Evolutionary conservation across 495 filamentous ascomycete species (phyloP), one percentile per base, ranked within the genome.

Genomic region (Aspergillus sclerotiicarbonarius): DNA sequence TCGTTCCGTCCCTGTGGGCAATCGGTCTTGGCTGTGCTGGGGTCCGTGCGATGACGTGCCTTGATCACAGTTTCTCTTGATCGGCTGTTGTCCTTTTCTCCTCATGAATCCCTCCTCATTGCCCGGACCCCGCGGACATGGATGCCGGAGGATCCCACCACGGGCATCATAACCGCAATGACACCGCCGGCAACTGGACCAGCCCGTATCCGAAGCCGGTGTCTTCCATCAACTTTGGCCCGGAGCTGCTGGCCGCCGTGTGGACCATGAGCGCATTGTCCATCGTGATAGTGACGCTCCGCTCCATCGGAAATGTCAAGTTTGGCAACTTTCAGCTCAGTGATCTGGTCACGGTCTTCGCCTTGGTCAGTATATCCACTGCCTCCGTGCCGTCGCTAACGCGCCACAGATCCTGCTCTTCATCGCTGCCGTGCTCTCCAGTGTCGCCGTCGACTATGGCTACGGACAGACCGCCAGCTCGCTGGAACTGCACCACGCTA

Each of bases 321-420:
- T 55, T 55, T 18, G 25, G 20, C 15, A 48, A 46, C 15, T 21
- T 48, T 16, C 43, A 55, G n/a, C 25, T 55, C 29, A 55, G 53
- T 12, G 53, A 55, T 37, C 7, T 55, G 30, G 44, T 55, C 12
- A 48, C 37, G 5, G 8, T 55, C 10, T 37, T 55, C 4, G 41
- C 41, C 18, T 15, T 55, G 44, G 53, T 37, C 18, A 0, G 53
- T 15, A 21, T 16, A 15, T 8, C 21, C 0, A 20, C 46, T 3
- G 6, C 29, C 46, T 9, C 8, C 46, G 9, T 29, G 13, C 29
- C 46, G 6, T 25, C 16, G 2, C 35, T 29, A 16, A 15, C 30
- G 25, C 1, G n/a, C 8, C 25, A 30, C 41, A 55, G 53, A 33
- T 44, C 2, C 25, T 55, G 25, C 43, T 55, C 8, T 3, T 48